These are phyloP conservation scores for Geotrichum australiense DNA, from an alignment of 1,139 yeast genomes.

Conservation along the genomic window DNA sequence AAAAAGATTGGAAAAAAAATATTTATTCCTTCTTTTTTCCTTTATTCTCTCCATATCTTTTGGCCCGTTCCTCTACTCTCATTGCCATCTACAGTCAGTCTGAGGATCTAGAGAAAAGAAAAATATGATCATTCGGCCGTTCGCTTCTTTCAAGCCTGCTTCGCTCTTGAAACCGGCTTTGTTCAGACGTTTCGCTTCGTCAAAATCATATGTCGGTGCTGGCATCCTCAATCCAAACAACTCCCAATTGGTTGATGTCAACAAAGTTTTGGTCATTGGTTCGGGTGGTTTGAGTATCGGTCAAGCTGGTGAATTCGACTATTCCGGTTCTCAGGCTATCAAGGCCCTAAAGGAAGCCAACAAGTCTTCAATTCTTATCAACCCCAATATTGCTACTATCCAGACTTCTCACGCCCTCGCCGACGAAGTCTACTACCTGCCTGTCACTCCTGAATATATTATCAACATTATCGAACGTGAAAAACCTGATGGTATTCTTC, in stretches of 20 bases:
- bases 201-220: slow-evolving; percentile 44
- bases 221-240: slow-evolving; percentile 44
- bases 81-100: neutral
- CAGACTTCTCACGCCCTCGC: slow-evolving; percentile 98
- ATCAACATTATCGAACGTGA: slow-evolving; percentile 92
- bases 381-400: slow-evolving; percentile 97
- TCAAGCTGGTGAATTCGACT: slow-evolving; percentile 98
- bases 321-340: slow-evolving; percentile 66
- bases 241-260: slow-evolving; percentile 68
- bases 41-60: neutral
- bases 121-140: slow-evolving; percentile 14
- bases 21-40: neutral
- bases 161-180: neutral
- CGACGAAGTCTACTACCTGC: slow-evolving; percentile 94
- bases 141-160: slow-evolving; percentile 8
- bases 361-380: slow-evolving; percentile 87
- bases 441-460: slow-evolving; percentile 94
- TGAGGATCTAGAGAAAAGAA: neutral
- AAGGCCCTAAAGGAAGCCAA: slow-evolving; percentile 93
- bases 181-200: slow-evolving; percentile 5
- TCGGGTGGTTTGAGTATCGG: slow-evolving; percentile 98
- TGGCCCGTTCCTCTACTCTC: neutral
- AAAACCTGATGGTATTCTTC: slow-evolving; percentile 88
- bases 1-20: no score
- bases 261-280: slow-evolving; percentile 86